A percentile compares a stretch with the other conserved stretches of the same genome.
Conservation (phyloP, 495 filamentous ascomycete species). For the Bathelium albidoporum region DNA sequence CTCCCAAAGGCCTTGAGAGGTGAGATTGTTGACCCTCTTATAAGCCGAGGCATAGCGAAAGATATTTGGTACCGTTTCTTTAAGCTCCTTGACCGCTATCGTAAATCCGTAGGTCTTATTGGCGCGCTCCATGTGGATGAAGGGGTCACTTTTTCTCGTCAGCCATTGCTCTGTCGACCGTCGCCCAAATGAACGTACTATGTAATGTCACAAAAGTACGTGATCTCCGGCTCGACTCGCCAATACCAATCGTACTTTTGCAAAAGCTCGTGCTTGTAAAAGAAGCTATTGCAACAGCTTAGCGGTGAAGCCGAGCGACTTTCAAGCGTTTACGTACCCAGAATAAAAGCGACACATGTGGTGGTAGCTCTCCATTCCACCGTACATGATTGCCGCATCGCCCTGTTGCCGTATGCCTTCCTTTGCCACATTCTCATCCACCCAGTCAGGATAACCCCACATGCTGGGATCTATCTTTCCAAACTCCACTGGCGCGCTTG, state of each 20-base stretch:
- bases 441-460: constrained; percentile 98
- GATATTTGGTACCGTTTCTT: constrained; percentile 96
- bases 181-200: constrained; percentile 56
- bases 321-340: constrained; percentile 46
- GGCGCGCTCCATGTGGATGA: constrained; percentile 76
- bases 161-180: constrained; percentile 14
- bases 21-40: constrained; percentile 84
- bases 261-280: constrained; percentile 94
- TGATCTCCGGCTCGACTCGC: constrained; percentile 99
- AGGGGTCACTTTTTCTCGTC: constrained; percentile 64
- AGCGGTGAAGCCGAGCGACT: neutral
- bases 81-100: constrained; percentile 96
- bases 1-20: constrained; percentile 91
- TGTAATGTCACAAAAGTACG: constrained; percentile 99
- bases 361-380: constrained; percentile 98
- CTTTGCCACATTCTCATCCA: constrained; percentile 82
- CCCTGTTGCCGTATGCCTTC: constrained; percentile 94
- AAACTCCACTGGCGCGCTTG: constrained; percentile 76
- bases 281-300: constrained; percentile 50
- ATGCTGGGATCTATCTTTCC: constrained; percentile 82
- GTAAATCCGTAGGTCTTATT: constrained; percentile 99
- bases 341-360: constrained; percentile 86
- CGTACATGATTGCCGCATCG: constrained; percentile 98
- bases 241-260: constrained; percentile 99
- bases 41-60: constrained; percentile 99